Base-by-base conservation (phyloP, 345 rosid species). In the Streptanthus diversifolius region DNA sequence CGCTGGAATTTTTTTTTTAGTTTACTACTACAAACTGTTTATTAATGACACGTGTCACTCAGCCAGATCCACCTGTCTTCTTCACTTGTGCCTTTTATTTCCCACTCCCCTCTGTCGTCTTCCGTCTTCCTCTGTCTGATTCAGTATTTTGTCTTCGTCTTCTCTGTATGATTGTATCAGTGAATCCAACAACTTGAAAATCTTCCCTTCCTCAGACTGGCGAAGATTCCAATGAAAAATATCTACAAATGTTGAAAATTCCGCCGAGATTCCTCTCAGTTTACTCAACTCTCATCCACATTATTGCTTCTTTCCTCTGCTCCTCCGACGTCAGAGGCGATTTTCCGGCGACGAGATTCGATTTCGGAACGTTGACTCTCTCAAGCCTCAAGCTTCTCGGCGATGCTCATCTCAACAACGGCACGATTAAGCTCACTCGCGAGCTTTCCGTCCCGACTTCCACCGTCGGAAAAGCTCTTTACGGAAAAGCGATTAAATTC, bases 381-480 rank as follows among this genome's bases (percentile, higher is more conserved):
- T 75, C 85, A 37, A 88, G 86, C 48, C 82, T 95, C 14, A 86
- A 84, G 68, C 91, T 95, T 43, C 82, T 95, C 9, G 99, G 99
- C 9, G 97, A 90, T 63, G 99, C 99, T 35, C 97, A 91, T 79
- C 70, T 90, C 69, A 79, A 76, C 85, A 91, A 95, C 77, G 87
- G 86, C 33, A 91, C 87, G 49, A 87, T 90, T 4, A 84, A 83
- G 15, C 99, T 95, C 82, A 91, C 97, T 24, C 85, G 87, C 14
- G 99, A 91, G 77, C 84, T 95, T 68, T 33, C 87, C 24, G 97
- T 90, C 17, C 99, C 99, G 1, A 82, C 83, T 66, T 88, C 95
- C 71, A 93, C 90, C 70, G 83, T 93, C 67, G 99, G 99, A 0
- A 82, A 83, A 59, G 93, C 72, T 11, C 82, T 95, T 3, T 95